These are phyloP conservation scores for Eragrostis curvula DNA, from an alignment of 176 grass and related monocot genomes.

Conservation along the genomic window DNA sequence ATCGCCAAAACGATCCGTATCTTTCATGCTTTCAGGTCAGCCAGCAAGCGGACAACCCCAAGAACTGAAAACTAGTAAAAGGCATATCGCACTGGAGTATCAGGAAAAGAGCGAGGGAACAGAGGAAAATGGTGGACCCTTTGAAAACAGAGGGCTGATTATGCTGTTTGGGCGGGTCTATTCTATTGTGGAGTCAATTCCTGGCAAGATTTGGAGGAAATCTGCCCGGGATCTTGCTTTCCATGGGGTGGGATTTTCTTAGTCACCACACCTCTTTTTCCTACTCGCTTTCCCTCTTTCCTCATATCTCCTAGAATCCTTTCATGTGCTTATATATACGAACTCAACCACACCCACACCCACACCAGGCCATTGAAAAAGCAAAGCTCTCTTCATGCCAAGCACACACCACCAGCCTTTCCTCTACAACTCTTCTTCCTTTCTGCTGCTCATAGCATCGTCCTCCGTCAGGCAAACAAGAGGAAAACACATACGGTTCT, in stretches of 20 bases:
- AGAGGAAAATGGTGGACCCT: constrained; percentile 49
- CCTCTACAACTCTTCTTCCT: constrained; percentile 9
- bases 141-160: constrained; percentile 17
- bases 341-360: constrained; percentile 40
- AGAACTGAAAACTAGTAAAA: constrained; percentile 3
- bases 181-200: constrained; percentile 56
- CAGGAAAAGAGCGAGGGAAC: constrained; percentile 26
- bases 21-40: constrained; percentile 17
- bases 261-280: constrained; percentile 34
- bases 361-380: constrained; percentile 40
- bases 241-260: constrained; percentile 63
- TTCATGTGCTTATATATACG: constrained; percentile 43
- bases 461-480: neutral
- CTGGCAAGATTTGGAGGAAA: constrained; percentile 78
- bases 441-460: constrained; percentile 20
- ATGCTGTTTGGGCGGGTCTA: constrained; percentile 24
- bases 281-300: constrained; percentile 24
- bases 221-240: constrained; percentile 74
- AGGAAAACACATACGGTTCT: neutral
- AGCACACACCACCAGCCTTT: neutral
- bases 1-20: constrained; percentile 30
- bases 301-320: constrained; percentile 54
- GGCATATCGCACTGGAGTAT: neutral
- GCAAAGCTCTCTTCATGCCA: constrained; percentile 28
- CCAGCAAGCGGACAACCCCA: constrained; percentile 26